These are phyloP conservation scores for Parasitella parasitica DNA, from an alignment of 371 early-diverging fungal species.

Conservation along the genomic window DNA sequence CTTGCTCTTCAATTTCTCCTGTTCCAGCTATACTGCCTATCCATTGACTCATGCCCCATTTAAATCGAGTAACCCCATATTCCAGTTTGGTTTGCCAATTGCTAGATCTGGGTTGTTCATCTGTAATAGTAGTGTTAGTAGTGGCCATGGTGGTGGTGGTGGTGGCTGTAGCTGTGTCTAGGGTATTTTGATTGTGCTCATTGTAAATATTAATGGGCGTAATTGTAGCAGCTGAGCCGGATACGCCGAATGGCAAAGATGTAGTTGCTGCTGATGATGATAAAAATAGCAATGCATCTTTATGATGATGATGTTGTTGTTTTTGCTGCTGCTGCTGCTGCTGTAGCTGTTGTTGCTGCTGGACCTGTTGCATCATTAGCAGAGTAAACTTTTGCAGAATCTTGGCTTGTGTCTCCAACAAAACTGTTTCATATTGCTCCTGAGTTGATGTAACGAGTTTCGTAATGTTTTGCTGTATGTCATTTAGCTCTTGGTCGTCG, in stretches of 20 bases:
- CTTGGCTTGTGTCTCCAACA: slow-evolving; percentile 12
- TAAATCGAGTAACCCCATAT: slow-evolving; percentile 3
- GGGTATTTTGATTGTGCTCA: not conserved
- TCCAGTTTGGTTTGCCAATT: slow-evolving; percentile 25
- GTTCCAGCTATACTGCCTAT: slow-evolving; percentile 19
- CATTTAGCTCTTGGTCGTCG: not conserved
- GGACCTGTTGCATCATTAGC: not conserved
- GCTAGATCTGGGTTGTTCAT: not conserved
- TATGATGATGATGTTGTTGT: slow-evolving; percentile 6
- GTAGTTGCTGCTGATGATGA: not conserved
- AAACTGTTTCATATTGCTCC: slow-evolving; percentile 4
- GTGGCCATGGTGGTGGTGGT: not conserved
- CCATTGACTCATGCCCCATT: slow-evolving; percentile 26
- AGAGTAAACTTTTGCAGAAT: slow-evolving; percentile 6
- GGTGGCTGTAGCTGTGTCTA: not conserved
- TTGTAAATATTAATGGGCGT: not conserved
- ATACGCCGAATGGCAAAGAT: not conserved
- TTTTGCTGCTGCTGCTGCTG: slow-evolving; percentile 3
- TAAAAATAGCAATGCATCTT: not conserved
- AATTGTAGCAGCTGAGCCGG: not conserved
- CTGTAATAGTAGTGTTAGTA: not conserved
- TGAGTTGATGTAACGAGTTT: slow-evolving; percentile 1
- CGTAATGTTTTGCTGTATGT: not conserved
- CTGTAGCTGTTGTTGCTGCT: slow-evolving; percentile 10
- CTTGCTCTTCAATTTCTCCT: slow-evolving; percentile 23